Evolutionary conservation across 2,329 filamentous ascomycete genomes (phyloP).

Genomic region (Diplodia scrobiculata): DNA sequence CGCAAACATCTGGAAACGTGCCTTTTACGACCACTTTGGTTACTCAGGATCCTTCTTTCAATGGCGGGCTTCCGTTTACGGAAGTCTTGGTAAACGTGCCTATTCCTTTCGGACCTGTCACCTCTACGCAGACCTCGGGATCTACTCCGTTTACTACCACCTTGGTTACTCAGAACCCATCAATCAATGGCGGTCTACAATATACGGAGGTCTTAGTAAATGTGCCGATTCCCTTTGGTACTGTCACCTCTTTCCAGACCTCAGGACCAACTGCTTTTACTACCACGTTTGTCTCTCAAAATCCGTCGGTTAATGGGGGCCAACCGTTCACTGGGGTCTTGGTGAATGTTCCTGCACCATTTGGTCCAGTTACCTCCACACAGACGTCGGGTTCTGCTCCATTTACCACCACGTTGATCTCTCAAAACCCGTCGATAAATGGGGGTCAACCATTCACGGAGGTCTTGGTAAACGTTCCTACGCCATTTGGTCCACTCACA

Average conservation of each 20-base stretch:
- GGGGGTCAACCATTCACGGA: no score
- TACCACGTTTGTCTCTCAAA: neutral
- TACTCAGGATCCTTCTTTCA: neutral
- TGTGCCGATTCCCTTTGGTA: neutral
- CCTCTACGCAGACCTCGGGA: neutral
- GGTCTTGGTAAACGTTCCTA: no score
- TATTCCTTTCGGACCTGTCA: neutral
- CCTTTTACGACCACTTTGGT: neutral
- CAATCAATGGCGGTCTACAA: neutral
- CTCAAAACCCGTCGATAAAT: no score
- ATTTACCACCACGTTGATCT: no score
- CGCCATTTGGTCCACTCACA: neutral
- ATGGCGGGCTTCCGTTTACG: neutral
- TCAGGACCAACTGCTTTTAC: neutral
- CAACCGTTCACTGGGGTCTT: neutral
- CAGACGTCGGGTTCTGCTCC: neutral
- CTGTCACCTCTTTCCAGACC: neutral
- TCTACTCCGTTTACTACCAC: neutral
- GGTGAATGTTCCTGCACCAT: neutral
- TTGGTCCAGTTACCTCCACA: neutral
- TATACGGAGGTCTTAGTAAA: neutral
- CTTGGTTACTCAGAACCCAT: neutral
- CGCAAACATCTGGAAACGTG: neutral
- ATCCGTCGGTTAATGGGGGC: neutral
- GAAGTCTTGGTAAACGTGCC: neutral